Conservation (phyloP, 225 moss, liverwort and hornwort species). For the Bryoerythrophyllum caledonicum region DNA sequence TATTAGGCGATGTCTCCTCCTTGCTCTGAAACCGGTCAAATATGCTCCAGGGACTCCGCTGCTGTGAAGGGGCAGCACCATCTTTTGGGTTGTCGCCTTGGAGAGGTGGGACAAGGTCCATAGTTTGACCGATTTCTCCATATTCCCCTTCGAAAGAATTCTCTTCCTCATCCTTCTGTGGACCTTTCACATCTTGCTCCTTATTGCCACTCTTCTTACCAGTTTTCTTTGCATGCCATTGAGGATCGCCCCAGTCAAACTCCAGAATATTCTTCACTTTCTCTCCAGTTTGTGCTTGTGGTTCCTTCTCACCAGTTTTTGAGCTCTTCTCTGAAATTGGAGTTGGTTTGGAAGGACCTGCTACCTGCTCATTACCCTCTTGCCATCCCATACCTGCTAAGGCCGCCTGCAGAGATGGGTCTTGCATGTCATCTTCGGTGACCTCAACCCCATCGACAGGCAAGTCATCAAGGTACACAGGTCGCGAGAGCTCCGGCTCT, state of each 20-base stretch:
- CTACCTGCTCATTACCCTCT: constrained; percentile 38
- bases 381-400: constrained; percentile 72
- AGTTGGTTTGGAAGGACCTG: constrained; percentile 26
- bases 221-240: constrained; percentile 34
- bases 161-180: constrained; percentile 37
- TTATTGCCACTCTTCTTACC: too few species aligned
- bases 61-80: constrained; percentile 28
- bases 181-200: constrained; percentile 24
- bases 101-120: constrained; percentile 53
- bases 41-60: constrained; percentile 39
- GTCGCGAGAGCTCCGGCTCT: constrained; percentile 33
- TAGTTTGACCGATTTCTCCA: constrained; percentile 56
- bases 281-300: constrained; percentile 27
- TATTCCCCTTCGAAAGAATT: constrained; percentile 57
- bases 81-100: constrained; percentile 35
- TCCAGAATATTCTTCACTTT: constrained; percentile 37
- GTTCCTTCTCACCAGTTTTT: constrained; percentile 26
- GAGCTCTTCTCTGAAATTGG: constrained; percentile 11
- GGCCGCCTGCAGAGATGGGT: constrained; percentile 75
- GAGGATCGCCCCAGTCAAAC: constrained; percentile 56
- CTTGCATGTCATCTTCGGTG: constrained; percentile 88
- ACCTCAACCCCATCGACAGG: constrained; percentile 71
- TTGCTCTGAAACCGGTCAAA: constrained; percentile 41
- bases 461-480: constrained; percentile 50
- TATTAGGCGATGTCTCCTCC: constrained; percentile 18